A percentile compares a stretch with the other conserved stretches of the same genome.
Evolutionary conservation across 805 yeast genomes (phyloP).

Genomic region (Wickerhamomyces ciferrii): DNA sequence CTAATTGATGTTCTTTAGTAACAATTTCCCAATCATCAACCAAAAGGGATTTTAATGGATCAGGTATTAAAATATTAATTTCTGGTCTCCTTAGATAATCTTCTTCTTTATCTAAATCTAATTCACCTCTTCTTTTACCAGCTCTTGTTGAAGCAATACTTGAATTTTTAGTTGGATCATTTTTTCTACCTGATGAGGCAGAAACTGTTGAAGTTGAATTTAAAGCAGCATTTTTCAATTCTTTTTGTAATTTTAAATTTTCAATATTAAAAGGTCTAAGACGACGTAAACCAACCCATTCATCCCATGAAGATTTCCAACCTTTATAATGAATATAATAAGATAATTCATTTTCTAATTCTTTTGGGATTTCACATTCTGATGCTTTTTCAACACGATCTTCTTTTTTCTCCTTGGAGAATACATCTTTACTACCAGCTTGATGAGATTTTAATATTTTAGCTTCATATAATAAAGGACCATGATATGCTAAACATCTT

Average conservation of each 20-base stretch:
- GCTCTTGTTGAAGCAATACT: constrained; percentile 9
- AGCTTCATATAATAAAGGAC: constrained; percentile 87
- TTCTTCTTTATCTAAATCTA: constrained; percentile 26
- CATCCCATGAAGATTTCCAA: constrained; percentile 96
- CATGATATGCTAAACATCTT: constrained; percentile 78
- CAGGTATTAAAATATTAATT: constrained; percentile 55
- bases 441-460: constrained; percentile 63
- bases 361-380: constrained; percentile 26
- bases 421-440: constrained; percentile 38
- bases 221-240: constrained; percentile 45
- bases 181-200: constrained; percentile 10
- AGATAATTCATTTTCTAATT: constrained; percentile 29
- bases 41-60: constrained; percentile 58
- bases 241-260: constrained; percentile 58
- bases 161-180: constrained; percentile 10
- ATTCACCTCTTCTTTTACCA: constrained; percentile 23
- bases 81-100: constrained; percentile 26
- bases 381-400: constrained; percentile 19
- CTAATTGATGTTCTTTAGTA: constrained; percentile 72
- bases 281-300: constrained; percentile 78
- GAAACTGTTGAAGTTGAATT: constrained; percentile 19
- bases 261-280: constrained; percentile 66
- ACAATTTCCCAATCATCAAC: constrained; percentile 94
- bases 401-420: constrained; percentile 33
- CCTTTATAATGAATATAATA: constrained; percentile 88